A percentile compares a stretch with the other conserved stretches of the same genome.
These are phyloP conservation scores for Chaetomiaceae sp. DNA, from an alignment of 2,329 filamentous ascomycete species.

Conservation along the genomic window DNA sequence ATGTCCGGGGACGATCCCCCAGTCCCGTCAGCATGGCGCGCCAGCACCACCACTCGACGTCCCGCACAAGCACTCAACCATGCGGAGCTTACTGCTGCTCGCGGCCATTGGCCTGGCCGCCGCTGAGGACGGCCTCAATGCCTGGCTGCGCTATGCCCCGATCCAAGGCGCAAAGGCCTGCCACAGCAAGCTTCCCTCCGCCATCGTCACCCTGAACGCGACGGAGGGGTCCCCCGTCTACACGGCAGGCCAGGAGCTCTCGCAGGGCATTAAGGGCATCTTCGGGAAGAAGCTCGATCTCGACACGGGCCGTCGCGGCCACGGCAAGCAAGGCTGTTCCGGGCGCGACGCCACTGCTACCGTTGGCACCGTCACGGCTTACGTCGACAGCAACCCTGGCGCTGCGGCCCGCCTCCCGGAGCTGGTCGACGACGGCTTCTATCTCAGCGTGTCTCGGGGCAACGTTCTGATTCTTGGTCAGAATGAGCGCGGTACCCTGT, in stretches of 20 bases:
- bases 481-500: conserved; percentile 64
- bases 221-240: conserved; percentile 53
- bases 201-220: conserved; percentile 39
- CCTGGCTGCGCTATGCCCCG: conserved; percentile 62
- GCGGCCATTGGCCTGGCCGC: conserved; percentile 33
- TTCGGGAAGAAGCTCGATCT: conserved; percentile 43
- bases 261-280: conserved; percentile 54
- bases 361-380: conserved; percentile 46
- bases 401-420: conserved; percentile 29
- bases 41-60: not conserved
- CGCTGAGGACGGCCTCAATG: conserved; percentile 58
- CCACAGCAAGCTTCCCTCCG: conserved; percentile 24
- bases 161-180: conserved; percentile 30
- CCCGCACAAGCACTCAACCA: not conserved
- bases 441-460: conserved; percentile 45
- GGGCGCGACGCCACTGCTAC: conserved; percentile 34
- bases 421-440: conserved; percentile 57
- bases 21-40: not conserved
- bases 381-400: conserved; percentile 34
- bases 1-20: not conserved
- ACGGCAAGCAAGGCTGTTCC: too few species aligned
- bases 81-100: conserved; percentile 19
- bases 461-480: conserved; percentile 57
- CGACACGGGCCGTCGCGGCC: conserved; percentile 6
- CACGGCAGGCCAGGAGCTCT: conserved; percentile 56